phyloP scores from a whole-genome alignment of 106 monocot genomes.

The Allium sativum region DNA sequence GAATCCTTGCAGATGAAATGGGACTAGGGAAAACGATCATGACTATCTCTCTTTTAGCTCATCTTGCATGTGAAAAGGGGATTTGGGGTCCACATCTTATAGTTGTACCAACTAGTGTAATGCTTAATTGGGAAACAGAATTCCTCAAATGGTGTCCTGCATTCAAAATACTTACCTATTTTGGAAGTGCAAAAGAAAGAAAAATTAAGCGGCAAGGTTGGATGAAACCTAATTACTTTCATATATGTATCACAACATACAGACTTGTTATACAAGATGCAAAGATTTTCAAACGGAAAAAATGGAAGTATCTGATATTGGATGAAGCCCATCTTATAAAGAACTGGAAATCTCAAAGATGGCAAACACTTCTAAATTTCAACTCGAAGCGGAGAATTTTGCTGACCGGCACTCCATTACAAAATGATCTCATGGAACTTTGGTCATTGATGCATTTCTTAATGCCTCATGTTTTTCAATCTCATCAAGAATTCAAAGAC shows the following conservation, averaged over 20 bases:
- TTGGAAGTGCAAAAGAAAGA: constrained; percentile 96
- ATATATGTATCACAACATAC: constrained; percentile 98
- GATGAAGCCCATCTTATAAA: constrained; percentile 99
- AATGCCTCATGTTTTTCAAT: constrained; percentile 99
- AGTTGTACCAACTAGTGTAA: constrained; percentile 98
- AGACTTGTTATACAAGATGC: constrained; percentile 95
- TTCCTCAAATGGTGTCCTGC: constrained; percentile 99
- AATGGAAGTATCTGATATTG: constrained; percentile 98
- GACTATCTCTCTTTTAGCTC: constrained; percentile 95
- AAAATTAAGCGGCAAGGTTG: constrained; percentile 94
- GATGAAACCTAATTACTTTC: constrained; percentile 87
- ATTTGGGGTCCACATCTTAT: constrained; percentile 99
- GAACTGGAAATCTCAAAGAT: constrained; percentile 99
- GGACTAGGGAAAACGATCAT: constrained; percentile 98
- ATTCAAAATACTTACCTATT: constrained; percentile 97
- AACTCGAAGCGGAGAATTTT: constrained; percentile 91
- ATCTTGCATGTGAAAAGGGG: constrained; percentile 96
- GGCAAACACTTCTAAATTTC: constrained; percentile 96
- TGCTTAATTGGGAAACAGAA: constrained; percentile 99
- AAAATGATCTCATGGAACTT: constrained; percentile 99
- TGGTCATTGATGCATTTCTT: constrained; percentile 99
- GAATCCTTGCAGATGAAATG: constrained; percentile 99
- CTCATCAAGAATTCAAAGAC: constrained; percentile 98
- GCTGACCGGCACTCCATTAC: constrained; percentile 90
- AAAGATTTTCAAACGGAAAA: constrained; percentile 90